These are phyloP conservation scores for Zostera marina DNA, from an alignment of 116 monocot genomes.

Conservation along the genomic window DNA sequence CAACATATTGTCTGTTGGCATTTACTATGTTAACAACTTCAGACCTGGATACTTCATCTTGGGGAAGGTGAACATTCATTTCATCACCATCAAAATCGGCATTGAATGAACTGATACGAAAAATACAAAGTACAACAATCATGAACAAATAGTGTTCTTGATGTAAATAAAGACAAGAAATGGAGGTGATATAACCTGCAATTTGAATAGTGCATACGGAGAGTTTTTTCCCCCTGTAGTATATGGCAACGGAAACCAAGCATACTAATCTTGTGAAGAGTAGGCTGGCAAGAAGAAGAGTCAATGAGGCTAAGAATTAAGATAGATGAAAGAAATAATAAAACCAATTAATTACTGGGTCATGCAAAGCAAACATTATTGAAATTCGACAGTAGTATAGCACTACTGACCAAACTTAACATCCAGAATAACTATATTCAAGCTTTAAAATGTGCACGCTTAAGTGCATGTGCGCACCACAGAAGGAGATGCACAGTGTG, in stretches of 20 bases:
- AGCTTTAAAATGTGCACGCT: too few species aligned
- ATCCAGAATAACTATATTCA: too few species aligned
- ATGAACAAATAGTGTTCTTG: not conserved
- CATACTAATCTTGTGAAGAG: slow-evolving; percentile 96
- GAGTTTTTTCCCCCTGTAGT: slow-evolving; percentile 71
- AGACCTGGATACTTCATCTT: slow-evolving; percentile 94
- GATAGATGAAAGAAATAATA: not conserved
- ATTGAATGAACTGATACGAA: slow-evolving; percentile 68
- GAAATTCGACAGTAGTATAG: not conserved
- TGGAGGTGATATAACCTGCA: slow-evolving; percentile 49
- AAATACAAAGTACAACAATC: not conserved
- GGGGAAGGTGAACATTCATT: slow-evolving; percentile 96
- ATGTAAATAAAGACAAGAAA: not conserved
- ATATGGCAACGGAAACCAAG: slow-evolving; percentile 87
- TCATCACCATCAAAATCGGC: slow-evolving; percentile 99
- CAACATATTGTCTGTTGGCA: slow-evolving; percentile 84
- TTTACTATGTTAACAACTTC: slow-evolving; percentile 77
- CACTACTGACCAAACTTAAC: too few species aligned
- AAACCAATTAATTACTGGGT: not conserved
- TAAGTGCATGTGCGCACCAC: too few species aligned
- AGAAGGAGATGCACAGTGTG: too few species aligned
- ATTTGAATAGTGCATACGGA: slow-evolving; percentile 99
- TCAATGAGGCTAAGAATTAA: not conserved
- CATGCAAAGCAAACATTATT: not conserved
- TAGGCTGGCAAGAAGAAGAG: slow-evolving; percentile 34